Conservation (phyloP, 2,329 filamentous ascomycete species). For the Neofusicoccum kwambonambiense region DNA sequence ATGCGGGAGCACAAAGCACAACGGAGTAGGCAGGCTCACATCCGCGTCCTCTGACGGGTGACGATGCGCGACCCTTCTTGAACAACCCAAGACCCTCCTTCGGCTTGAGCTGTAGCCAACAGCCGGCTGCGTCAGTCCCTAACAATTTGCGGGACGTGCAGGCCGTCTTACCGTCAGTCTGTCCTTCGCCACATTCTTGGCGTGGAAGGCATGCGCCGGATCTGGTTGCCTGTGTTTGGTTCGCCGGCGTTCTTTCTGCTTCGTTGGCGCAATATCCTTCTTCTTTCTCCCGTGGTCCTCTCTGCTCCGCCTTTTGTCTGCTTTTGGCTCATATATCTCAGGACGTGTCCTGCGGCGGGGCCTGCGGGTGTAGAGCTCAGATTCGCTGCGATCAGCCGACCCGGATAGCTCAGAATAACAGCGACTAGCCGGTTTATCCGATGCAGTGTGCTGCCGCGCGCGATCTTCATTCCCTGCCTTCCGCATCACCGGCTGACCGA, state of each 20-base stretch:
- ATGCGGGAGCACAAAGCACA: constrained; percentile 19
- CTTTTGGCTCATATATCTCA: constrained; percentile 45
- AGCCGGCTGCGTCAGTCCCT: constrained; percentile 24
- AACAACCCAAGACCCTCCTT: constrained; percentile 45
- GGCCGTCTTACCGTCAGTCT: constrained; percentile 45
- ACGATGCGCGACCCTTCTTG: constrained; percentile 50
- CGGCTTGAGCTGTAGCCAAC: constrained; percentile 43
- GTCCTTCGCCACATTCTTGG: constrained; percentile 45
- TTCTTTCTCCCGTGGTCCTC: constrained; percentile 27
- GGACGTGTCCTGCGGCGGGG: constrained; percentile 48
- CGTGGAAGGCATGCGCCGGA: constrained; percentile 44
- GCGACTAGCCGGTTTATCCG: constrained; percentile 11
- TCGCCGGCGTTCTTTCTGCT: constrained; percentile 36
- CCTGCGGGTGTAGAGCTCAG: constrained; percentile 40
- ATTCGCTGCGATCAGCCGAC: constrained; percentile 17
- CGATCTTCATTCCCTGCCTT: constrained; percentile 8
- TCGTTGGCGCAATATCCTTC: constrained; percentile 17
- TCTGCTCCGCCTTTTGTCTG: constrained; percentile 24
- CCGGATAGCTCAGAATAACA: constrained; percentile 13
- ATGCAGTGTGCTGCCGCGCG: constrained; percentile 12
- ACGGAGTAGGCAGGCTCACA: constrained; percentile 32
- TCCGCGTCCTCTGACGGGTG: constrained; percentile 43
- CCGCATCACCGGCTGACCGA: not conserved
- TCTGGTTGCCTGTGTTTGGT: constrained; percentile 36
- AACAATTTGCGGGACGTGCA: constrained; percentile 13